A percentile compares a stretch with the other conserved stretches of the same genome.
Evolutionary conservation across 768 basidiomycete genomes (phyloP).

Genomic region (Xerocomellus dryophilus): DNA sequence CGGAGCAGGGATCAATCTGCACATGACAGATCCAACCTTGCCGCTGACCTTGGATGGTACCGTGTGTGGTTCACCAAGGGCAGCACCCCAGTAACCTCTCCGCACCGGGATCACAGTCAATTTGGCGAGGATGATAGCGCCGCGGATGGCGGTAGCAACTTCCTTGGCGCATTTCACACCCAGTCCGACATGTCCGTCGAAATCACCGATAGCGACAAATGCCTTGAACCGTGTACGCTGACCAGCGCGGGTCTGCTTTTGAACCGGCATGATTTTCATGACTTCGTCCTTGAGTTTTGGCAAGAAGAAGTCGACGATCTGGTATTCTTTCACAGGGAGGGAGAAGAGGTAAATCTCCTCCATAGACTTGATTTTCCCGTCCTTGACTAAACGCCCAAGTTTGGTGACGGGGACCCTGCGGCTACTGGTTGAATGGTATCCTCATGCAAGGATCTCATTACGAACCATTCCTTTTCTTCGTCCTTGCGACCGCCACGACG

Average conservation of each 20-base stretch:
- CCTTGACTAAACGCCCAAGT: slow-evolving; percentile 97
- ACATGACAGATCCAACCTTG: slow-evolving; percentile 99
- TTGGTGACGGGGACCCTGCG: slow-evolving; percentile 95
- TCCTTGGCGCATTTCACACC: slow-evolving; percentile 99
- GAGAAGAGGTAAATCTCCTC: slow-evolving; percentile 99
- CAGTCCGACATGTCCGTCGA: slow-evolving; percentile 96
- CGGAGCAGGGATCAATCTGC: slow-evolving; percentile 96
- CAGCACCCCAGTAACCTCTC: slow-evolving; percentile 99
- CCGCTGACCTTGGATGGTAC: slow-evolving; percentile 98
- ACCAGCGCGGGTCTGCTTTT: slow-evolving; percentile 99
- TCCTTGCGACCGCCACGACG: slow-evolving; percentile 98
- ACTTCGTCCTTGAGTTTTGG: slow-evolving; percentile 99
- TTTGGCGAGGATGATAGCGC: slow-evolving; percentile 98
- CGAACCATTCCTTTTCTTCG: slow-evolving; percentile 99
- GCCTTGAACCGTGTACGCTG: slow-evolving; percentile 99
- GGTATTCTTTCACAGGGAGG: slow-evolving; percentile 98
- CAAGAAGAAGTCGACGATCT: slow-evolving; percentile 99
- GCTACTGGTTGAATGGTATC: slow-evolving; percentile 8
- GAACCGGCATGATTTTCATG: slow-evolving; percentile 99
- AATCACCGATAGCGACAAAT: slow-evolving; percentile 99
- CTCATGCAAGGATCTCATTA: slow-evolving; percentile 7
- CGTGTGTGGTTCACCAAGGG: slow-evolving; percentile 98
- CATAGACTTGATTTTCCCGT: slow-evolving; percentile 99
- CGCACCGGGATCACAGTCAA: slow-evolving; percentile 97
- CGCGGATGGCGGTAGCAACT: slow-evolving; percentile 98